Conservation (phyloP, 1,284 basidiomycete species). For the Gomphus bonarii region DNA sequence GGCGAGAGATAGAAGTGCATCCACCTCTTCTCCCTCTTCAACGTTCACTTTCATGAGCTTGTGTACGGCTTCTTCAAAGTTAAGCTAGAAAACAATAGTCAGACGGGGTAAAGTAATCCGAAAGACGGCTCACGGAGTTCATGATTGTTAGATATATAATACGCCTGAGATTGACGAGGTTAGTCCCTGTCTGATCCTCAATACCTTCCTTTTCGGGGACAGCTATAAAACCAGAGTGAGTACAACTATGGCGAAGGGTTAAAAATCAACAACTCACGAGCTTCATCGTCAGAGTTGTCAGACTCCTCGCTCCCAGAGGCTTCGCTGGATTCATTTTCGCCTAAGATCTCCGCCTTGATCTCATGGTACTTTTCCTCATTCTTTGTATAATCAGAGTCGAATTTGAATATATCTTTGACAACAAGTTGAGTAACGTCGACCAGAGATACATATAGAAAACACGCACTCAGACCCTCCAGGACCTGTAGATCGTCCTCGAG, state of each 20-base stretch:
- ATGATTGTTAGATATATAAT: constrained; percentile 98
- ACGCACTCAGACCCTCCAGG: constrained; percentile 84
- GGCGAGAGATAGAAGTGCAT: constrained; percentile 11
- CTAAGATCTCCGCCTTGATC: constrained; percentile 92
- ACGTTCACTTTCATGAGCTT: constrained; percentile 93
- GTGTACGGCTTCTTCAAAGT: constrained; percentile 98
- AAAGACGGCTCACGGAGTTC: constrained; percentile 52
- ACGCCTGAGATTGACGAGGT: constrained; percentile 89
- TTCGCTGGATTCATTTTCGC: constrained; percentile 43
- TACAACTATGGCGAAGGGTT: constrained; percentile 5
- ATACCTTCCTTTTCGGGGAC: constrained; percentile 80
- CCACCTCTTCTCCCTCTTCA: constrained; percentile 84
- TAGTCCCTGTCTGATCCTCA: constrained; percentile 91
- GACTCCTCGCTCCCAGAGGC: constrained; percentile 64
- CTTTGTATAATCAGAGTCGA: constrained; percentile 79
- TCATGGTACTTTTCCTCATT: constrained; percentile 91
- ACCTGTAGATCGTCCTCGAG: constrained; percentile 91
- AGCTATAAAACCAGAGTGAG: constrained; percentile 23
- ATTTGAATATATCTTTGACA: constrained; percentile 83
- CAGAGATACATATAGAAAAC: constrained; percentile 10
- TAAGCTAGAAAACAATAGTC: constrained; percentile 38
- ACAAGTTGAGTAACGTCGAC: neutral
- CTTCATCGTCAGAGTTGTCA: constrained; percentile 43
- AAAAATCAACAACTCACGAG: constrained; percentile 25
- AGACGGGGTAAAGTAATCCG: constrained; percentile 5